These are phyloP conservation scores for Punica granatum DNA, from an alignment of 345 rosid species.

Conservation along the genomic window DNA sequence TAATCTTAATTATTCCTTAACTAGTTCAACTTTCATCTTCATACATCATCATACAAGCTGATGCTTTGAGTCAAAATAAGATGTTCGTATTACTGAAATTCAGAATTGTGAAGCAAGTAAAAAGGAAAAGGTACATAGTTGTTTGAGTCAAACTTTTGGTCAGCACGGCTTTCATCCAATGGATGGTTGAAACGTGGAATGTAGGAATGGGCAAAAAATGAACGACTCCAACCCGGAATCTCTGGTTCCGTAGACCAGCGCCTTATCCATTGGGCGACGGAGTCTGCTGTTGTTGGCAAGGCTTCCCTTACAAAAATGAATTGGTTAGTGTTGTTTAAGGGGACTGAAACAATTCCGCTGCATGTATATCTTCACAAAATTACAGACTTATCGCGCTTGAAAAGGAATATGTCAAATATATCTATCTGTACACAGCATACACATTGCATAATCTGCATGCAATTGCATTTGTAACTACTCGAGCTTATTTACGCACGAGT, in stretches of 20 bases:
- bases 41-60: not conserved
- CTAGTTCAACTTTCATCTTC: too few species aligned
- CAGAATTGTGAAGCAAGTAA: not conserved
- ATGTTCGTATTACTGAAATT: not conserved
- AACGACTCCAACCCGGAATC: conserved; percentile 76
- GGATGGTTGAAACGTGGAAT: not conserved
- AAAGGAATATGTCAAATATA: not conserved
- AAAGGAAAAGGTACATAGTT: too few species aligned
- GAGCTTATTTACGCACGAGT: too few species aligned
- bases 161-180: too few species aligned
- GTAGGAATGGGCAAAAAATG: not conserved
- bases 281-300: too few species aligned
- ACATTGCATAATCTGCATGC: not conserved
- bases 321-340: too few species aligned
- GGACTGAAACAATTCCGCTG: too few species aligned
- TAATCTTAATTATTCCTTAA: too few species aligned
- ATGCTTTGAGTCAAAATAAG: not conserved
- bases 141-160: too few species aligned
- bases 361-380: too few species aligned
- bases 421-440: not conserved
- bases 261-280: conserved; percentile 91
- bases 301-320: too few species aligned
- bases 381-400: too few species aligned
- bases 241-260: conserved; percentile 92
- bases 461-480: not conserved